Evolutionary conservation across 495 filamentous ascomycete genomes (phyloP).

Genomic region (Aspergillus coremiiformis): DNA sequence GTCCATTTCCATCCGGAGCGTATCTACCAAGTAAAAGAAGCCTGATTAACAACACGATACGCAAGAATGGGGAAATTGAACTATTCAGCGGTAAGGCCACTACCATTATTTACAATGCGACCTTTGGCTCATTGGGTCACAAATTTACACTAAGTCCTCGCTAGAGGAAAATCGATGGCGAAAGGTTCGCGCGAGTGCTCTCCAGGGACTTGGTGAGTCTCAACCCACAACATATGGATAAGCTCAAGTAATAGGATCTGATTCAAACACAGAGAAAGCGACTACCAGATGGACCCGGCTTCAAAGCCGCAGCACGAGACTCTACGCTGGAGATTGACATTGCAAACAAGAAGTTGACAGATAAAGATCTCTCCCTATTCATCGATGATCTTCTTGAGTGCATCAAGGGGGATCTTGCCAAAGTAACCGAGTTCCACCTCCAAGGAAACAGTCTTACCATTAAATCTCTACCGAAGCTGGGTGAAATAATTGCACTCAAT

Average conservation of each 20-base stretch:
- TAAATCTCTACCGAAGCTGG: conserved; percentile 29
- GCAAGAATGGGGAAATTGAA: conserved; percentile 33
- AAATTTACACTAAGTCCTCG: background rate
- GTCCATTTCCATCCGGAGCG: background rate
- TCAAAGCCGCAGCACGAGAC: conserved; percentile 30
- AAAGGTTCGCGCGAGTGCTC: conserved; percentile 37
- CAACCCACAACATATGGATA: conserved; percentile 2
- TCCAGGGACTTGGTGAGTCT: conserved; percentile 37
- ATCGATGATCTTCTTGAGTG: conserved; percentile 33
- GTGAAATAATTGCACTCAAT: conserved; percentile 30
- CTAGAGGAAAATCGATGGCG: conserved; percentile 38
- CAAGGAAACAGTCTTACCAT: conserved; percentile 35
- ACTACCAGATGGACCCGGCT: conserved; percentile 26
- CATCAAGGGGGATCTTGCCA: conserved; percentile 25
- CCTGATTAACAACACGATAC: background rate
- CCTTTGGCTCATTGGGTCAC: background rate
- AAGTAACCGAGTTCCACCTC: conserved; percentile 41
- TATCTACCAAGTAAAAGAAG: background rate
- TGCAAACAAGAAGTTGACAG: conserved; percentile 35
- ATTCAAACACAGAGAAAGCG: conserved; percentile 28
- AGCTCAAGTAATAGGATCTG: background rate
- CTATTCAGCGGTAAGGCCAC: conserved; percentile 30
- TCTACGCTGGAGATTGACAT: conserved; percentile 42
- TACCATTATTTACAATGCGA: background rate
- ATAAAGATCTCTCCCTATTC: conserved; percentile 36